phyloP scores from a whole-genome alignment of 2,329 filamentous ascomycete genomes.

The Phaeophleospora eucalypticola region DNA sequence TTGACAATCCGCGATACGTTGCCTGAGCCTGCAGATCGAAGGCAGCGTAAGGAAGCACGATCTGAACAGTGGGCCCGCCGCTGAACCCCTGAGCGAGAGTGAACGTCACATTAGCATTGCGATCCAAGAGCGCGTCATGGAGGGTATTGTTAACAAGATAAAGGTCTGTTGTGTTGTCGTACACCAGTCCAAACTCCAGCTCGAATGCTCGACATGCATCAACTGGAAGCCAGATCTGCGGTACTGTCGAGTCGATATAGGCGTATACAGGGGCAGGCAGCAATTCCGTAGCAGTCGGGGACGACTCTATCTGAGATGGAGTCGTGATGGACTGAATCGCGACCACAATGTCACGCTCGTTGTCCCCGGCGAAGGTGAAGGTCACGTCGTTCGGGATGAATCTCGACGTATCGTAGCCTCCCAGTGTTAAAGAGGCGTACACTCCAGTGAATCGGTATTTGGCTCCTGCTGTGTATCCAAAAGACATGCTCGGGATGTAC shows the following conservation, averaged over 20 bases:
- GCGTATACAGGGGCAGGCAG: constrained; percentile 40
- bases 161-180: constrained; percentile 59
- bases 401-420: constrained; percentile 64
- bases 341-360: constrained; percentile 59
- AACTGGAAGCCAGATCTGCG: constrained; percentile 47
- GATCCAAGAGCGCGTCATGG: constrained; percentile 48
- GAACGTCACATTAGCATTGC: constrained; percentile 44
- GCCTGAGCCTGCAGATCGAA: constrained; percentile 45
- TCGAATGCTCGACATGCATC: constrained; percentile 63
- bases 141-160: constrained; percentile 60
- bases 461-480: constrained; percentile 73
- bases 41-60: constrained; percentile 47
- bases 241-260: constrained; percentile 47
- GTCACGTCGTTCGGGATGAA: constrained; percentile 57
- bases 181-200: constrained; percentile 58
- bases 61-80: constrained; percentile 38
- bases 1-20: constrained; percentile 54
- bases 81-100: constrained; percentile 36
- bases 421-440: constrained; percentile 56
- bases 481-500: constrained; percentile 66
- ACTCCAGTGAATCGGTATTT: constrained; percentile 52
- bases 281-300: constrained; percentile 34
- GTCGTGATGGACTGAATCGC: constrained; percentile 44
- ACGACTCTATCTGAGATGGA: constrained; percentile 25
- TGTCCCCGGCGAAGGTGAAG: constrained; percentile 55